Evolutionary conservation across 2,329 filamentous ascomycete genomes (phyloP).

Genomic region (Atkinsonella texensis): DNA sequence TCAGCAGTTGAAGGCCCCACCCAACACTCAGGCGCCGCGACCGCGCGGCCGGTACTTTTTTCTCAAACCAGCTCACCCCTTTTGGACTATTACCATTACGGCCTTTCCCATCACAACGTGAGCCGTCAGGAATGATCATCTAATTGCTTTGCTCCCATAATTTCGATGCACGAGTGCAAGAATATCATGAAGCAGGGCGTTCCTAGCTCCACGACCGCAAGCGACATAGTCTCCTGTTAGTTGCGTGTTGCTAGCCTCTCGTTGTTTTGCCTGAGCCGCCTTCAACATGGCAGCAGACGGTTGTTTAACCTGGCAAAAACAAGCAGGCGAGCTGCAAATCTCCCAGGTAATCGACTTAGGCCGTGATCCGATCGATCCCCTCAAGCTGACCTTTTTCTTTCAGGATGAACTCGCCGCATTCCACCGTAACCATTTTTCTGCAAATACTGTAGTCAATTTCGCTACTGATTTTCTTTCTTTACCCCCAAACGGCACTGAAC

Average conservation of each 20-base stretch:
- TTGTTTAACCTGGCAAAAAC: not conserved
- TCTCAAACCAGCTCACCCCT: not conserved
- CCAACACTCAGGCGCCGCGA: not conserved
- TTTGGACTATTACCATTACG: not conserved
- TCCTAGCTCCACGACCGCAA: not conserved
- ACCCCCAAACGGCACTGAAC: conserved; percentile 12
- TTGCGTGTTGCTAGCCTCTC: not conserved
- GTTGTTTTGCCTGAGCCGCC: not conserved
- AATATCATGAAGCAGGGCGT: not conserved
- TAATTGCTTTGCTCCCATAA: not conserved
- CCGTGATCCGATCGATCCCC: too few relatives aligned
- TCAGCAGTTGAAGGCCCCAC: not conserved
- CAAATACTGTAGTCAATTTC: conserved; percentile 33
- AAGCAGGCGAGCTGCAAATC: not conserved
- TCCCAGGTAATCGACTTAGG: not conserved
- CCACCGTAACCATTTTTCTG: conserved; percentile 47
- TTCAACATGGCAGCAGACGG: conserved; percentile 1
- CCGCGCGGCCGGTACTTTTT: not conserved
- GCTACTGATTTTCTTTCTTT: conserved; percentile 30
- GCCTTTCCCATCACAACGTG: not conserved
- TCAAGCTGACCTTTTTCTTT: conserved; percentile 1
- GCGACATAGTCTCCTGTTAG: not conserved
- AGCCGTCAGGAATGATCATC: not conserved
- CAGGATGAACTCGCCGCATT: conserved; percentile 50
- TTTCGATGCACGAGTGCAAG: not conserved